Conservation (phyloP, 345 rosid genomes). For the Populus euphratica region DNA sequence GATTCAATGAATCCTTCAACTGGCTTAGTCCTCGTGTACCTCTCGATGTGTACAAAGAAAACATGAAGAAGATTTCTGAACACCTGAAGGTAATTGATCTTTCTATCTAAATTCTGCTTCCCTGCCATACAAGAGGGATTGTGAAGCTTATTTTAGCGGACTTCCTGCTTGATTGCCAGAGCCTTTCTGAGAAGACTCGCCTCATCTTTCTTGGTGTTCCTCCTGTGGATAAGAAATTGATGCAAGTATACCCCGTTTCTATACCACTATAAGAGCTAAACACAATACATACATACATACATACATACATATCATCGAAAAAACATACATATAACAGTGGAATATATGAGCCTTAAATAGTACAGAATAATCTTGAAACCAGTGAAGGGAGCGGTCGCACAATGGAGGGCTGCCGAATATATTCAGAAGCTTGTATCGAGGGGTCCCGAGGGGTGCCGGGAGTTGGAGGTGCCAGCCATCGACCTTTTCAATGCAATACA, state of each 20-base stretch:
- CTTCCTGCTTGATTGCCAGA: not conserved
- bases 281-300: too few species aligned
- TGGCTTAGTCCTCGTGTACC: conserved; percentile 14
- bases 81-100: conserved; percentile 15
- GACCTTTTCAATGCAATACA: conserved; percentile 22
- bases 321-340: too few species aligned
- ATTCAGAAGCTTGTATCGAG: conserved; percentile 22
- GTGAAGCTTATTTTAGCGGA: too few species aligned
- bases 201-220: conserved; percentile 14
- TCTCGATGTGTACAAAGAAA: conserved; percentile 13
- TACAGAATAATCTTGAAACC: not conserved
- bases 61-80: conserved; percentile 18
- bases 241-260: not conserved
- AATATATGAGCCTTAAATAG: too few species aligned
- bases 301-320: too few species aligned
- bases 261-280: too few species aligned
- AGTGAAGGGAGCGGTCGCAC: not conserved
- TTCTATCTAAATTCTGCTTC: too few species aligned
- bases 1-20: conserved; percentile 6
- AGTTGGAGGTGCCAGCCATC: conserved; percentile 4
- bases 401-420: conserved; percentile 6
- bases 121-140: too few species aligned
- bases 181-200: conserved; percentile 15
- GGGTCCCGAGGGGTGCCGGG: conserved; percentile 2
- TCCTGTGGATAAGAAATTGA: conserved; percentile 13